A percentile compares a stretch with the other conserved stretches of the same genome.
Conservation (phyloP, 2,329 filamentous ascomycete genomes). For the Acrocalymma vagum region DNA sequence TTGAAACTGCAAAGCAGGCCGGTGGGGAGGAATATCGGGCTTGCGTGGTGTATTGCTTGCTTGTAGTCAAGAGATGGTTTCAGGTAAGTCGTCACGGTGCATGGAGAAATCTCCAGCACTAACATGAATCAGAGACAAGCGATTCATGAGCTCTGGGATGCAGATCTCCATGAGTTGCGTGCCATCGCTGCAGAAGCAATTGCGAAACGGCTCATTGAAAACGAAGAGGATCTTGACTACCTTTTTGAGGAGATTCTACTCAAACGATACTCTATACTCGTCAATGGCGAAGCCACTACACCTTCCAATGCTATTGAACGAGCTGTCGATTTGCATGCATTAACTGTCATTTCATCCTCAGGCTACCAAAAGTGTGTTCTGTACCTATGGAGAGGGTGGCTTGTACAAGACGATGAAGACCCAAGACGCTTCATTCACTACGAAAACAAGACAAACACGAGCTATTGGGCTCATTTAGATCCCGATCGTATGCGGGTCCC, state of each 20-base stretch:
- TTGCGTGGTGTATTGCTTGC: slow-evolving; percentile 85
- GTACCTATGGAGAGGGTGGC: slow-evolving; percentile 94
- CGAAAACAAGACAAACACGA: slow-evolving; percentile 78
- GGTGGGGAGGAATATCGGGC: slow-evolving; percentile 77
- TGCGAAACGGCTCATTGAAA: slow-evolving; percentile 89
- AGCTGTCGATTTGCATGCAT: slow-evolving; percentile 89
- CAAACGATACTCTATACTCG: slow-evolving; percentile 84
- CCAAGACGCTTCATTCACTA: slow-evolving; percentile 91
- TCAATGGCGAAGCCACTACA: slow-evolving; percentile 74
- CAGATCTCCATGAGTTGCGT: slow-evolving; percentile 80
- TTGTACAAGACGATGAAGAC: slow-evolving; percentile 94
- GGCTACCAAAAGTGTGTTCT: slow-evolving; percentile 96
- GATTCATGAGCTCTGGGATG: slow-evolving; percentile 86
- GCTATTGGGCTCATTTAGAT: slow-evolving; percentile 84
- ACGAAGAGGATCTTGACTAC: slow-evolving; percentile 79
- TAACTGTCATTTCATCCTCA: slow-evolving; percentile 86
- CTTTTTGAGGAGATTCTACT: slow-evolving; percentile 84
- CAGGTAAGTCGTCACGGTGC: slow-evolving; percentile 44
- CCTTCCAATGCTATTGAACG: slow-evolving; percentile 92
- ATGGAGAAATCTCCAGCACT: not conserved
- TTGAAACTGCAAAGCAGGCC: slow-evolving; percentile 82
- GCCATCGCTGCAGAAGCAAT: slow-evolving; percentile 89
- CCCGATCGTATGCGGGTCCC: slow-evolving; percentile 94
- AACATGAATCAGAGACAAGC: slow-evolving; percentile 67
- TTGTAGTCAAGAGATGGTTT: slow-evolving; percentile 81